Conservation (phyloP, 2,329 filamentous ascomycete genomes). For the Nannizziopsis barbatae region DNA sequence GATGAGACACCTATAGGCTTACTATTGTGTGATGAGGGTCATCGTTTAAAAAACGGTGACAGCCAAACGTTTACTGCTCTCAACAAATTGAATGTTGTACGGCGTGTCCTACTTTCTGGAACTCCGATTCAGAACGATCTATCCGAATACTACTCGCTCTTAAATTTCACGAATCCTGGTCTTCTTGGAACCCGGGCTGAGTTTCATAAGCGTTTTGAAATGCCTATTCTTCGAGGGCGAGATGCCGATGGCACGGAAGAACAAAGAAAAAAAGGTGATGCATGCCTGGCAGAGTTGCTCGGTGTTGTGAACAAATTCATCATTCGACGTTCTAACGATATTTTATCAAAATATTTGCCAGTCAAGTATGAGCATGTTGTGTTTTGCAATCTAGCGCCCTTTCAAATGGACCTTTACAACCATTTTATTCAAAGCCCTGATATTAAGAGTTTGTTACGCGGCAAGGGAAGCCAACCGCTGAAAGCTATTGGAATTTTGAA, state of each 20-base stretch:
- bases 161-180: constrained; percentile 92
- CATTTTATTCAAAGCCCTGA: constrained; percentile 94
- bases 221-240: constrained; percentile 81
- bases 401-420: constrained; percentile 89
- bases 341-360: constrained; percentile 91
- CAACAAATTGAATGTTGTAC: constrained; percentile 78
- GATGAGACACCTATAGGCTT: constrained; percentile 83
- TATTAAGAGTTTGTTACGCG: constrained; percentile 79
- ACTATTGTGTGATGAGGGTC: constrained; percentile 90
- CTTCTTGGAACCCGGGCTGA: constrained; percentile 79
- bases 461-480: constrained; percentile 88
- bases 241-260: constrained; percentile 80
- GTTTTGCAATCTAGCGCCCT: constrained; percentile 87
- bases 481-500: constrained; percentile 96
- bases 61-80: constrained; percentile 89
- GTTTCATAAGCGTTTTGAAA: constrained; percentile 86
- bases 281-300: constrained; percentile 69
- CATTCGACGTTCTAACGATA: constrained; percentile 93
- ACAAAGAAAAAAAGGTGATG: constrained; percentile 71
- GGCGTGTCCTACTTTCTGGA: constrained; percentile 87
- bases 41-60: constrained; percentile 92
- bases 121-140: constrained; percentile 97
- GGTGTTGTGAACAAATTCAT: constrained; percentile 93
- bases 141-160: constrained; percentile 92
- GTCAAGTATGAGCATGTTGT: constrained; percentile 99